Base-by-base conservation (phyloP, 768 basidiomycete species). In the Trametes cubensis region DNA sequence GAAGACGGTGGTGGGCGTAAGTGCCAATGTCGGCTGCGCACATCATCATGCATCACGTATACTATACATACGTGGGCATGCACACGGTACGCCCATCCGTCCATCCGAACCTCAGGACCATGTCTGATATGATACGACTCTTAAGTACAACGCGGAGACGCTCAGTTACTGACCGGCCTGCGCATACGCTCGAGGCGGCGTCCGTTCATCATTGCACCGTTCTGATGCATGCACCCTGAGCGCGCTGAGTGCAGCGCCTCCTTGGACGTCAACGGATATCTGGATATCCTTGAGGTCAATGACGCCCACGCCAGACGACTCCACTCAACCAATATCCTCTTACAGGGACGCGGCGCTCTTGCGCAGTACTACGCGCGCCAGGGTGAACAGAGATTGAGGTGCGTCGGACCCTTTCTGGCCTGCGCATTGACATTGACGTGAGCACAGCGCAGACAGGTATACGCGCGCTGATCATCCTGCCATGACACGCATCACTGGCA, bases 381-480 rank as follows among this genome's bases (percentile, higher is more conserved):
- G 61, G 61, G 10, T 52, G 55, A 57, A 57, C 61, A 46, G 34
- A 46, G 61, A 52, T 53, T n/a, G 55, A 53, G 55, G 49, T 26
- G 25, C 11, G 42, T 17, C 23, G 39, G 26, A 39, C 30, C 30
- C 40, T 28, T 42, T 30, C 15, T 25, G 18, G 28, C 15, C 7
- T 54, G 34, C 34, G 28, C 49, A 51, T 45, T 46, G 55, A 57
- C 25, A 10, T 15, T 49, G 48, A 28, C 34, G 10, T 11, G 34
- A 11, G 5, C 4, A 30, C 28, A 4, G 28, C 4, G 8, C 61
- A 62, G 61, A 62, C 61, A 20, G 44, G 49, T 49, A 58, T 26
- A 15, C 55, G 61, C 46, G 61, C 55, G 61, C 49, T 62, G 61
- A 62, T 62, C 61, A n/a, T 23, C n/a, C 20, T 23, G 8, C 4